phyloP scores from a whole-genome alignment of 2,329 filamentous ascomycete genomes.

The Aquanectria penicillioides region DNA sequence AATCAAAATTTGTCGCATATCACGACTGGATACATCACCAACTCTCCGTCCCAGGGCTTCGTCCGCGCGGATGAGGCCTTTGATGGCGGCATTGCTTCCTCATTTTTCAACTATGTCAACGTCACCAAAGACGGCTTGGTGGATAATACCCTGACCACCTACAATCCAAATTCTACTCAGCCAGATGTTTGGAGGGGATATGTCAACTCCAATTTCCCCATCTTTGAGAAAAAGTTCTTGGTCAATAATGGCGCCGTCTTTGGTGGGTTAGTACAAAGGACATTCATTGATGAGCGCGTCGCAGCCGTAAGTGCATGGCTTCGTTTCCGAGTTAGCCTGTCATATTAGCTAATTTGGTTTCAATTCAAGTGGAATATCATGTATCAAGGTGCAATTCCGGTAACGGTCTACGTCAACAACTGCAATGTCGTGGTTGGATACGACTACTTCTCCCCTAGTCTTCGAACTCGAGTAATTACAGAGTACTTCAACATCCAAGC shows the following conservation, averaged over 20 bases:
- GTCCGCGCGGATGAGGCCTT: conserved; percentile 47
- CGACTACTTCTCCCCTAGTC: conserved; percentile 45
- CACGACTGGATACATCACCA: conserved; percentile 47
- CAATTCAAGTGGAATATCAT: conserved; percentile 47
- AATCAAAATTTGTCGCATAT: conserved; percentile 52
- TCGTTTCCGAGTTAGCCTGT: background rate
- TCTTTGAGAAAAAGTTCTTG: conserved; percentile 44
- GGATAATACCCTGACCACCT: conserved; percentile 48
- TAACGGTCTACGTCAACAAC: conserved; percentile 48
- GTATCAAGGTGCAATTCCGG: conserved; percentile 47
- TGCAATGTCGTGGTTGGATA: conserved; percentile 49
- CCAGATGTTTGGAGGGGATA: conserved; percentile 46
- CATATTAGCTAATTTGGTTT: background rate
- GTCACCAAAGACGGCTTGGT: conserved; percentile 47
- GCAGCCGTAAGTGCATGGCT: conserved; percentile 41
- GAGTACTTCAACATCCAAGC: conserved; percentile 44
- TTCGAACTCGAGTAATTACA: conserved; percentile 43
- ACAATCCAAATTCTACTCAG: conserved; percentile 20
- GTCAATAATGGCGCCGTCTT: conserved; percentile 38
- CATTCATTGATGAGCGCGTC: conserved; percentile 30
- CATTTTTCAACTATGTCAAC: conserved; percentile 49
- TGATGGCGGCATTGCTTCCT: conserved; percentile 42
- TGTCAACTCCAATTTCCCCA: conserved; percentile 50
- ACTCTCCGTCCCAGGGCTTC: conserved; percentile 42
- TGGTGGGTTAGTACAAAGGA: conserved; percentile 32